Evolutionary conservation across 179 eudicot species (phyloP), one percentile per base, ranked within the genome.

Genomic region (Heliamphora pulchella): DNA sequence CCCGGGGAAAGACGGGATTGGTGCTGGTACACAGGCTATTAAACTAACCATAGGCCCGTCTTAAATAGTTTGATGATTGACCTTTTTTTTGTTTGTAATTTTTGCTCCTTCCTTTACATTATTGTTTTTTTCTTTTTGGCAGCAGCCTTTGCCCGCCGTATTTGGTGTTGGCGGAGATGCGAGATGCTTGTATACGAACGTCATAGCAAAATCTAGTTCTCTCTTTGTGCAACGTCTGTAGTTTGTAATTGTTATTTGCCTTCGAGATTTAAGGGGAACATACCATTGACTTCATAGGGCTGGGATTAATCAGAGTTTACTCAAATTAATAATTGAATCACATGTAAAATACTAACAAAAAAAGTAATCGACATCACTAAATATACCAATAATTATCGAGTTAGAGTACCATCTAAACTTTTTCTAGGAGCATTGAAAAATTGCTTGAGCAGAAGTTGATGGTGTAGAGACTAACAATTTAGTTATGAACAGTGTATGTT

Each of bases 161-260:
- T 54, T 67, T 53, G 73, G 39, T 78, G 74, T 46, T 2, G 51
- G 80, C 74, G 53, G 51, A 67, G 71, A 55, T 41, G 80, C 53
- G 51, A 67, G 71, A 55, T 41, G 80, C 74, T 58, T 54, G 70
- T 65, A 66, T 69, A 78, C 63, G 20, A n/a, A 18, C 8, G 54
- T 65, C 73, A 51, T 53, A 78, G 74, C 50, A 78, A 64, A 64
- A 48, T 65, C 47, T 14, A 7, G n/a, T 55, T 39, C 8, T 50
- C 31, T 77, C 41, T 18, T 64, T 46, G 55, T 76, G 53, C 55
- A 18, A 44, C 18, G 54, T 13, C 14, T 18, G 48, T 77, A 15
- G 51, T 44, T 76, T 59, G 54, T 76, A 58, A 58, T 59, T 48
- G 8, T 63, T 13, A 67, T 13, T 67, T 43, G 31, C 31, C 31